A percentile compares a stretch with the other conserved stretches of the same genome.
phyloP scores from a whole-genome alignment of 129 eudicot genomes.

The Pulicaria dysenterica region DNA sequence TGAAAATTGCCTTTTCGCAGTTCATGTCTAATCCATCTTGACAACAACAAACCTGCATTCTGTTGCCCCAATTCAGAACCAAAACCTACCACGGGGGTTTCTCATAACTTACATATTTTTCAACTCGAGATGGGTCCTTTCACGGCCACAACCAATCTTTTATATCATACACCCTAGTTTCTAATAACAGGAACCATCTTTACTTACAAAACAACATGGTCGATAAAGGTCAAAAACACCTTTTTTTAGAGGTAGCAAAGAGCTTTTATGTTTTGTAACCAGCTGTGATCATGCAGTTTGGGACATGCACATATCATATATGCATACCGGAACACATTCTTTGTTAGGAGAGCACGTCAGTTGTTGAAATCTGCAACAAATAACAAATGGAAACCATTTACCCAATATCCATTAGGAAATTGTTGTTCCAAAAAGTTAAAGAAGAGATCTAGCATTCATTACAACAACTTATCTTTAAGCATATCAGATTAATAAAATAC shows the following conservation, averaged over 20 bases:
- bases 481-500: neutral
- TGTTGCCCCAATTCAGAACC: neutral
- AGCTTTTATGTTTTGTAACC: slow-evolving; percentile 8
- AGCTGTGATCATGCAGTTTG: slow-evolving; percentile 22
- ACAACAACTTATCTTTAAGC: neutral
- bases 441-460: no score
- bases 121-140: neutral
- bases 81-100: slow-evolving; percentile 6
- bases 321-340: slow-evolving; percentile 21
- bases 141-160: slow-evolving; percentile 12
- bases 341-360: slow-evolving; percentile 30
- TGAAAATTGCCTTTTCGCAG: slow-evolving; percentile 10
- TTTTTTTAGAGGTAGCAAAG: neutral
- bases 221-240: slow-evolving; percentile 14
- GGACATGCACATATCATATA: slow-evolving; percentile 16
- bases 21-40: slow-evolving; percentile 13
- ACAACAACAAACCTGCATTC: slow-evolving; percentile 3
- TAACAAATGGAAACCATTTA: neutral
- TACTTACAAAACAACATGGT: slow-evolving; percentile 30
- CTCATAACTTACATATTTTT: slow-evolving; percentile 11
- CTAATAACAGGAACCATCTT: slow-evolving; percentile 17
- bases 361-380: slow-evolving; percentile 28
- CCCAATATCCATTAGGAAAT: slow-evolving; percentile 1
- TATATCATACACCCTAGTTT: slow-evolving; percentile 34
- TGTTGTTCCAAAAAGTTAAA: neutral